Percentiles rank a stretch among this genome's conserved stretches.
Conservation (phyloP, 116 monocot species). For the Phalaenopsis hybrid region DNA sequence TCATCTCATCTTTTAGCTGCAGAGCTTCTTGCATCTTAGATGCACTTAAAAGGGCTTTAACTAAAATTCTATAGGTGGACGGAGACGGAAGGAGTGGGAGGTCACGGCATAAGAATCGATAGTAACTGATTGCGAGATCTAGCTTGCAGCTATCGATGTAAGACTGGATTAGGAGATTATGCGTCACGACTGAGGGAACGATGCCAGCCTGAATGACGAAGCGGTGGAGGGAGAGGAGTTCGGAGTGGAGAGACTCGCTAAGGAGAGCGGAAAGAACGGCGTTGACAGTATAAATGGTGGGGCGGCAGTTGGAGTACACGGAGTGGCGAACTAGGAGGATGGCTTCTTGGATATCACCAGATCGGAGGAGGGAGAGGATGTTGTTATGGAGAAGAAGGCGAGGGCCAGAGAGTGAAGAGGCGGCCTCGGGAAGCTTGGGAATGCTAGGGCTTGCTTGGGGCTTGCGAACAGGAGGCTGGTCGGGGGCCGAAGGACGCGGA, state of each 20-base stretch:
- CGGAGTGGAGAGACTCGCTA: slow-evolving; percentile 49
- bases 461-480: not conserved
- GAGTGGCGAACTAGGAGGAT: slow-evolving; percentile 76
- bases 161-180: slow-evolving; percentile 67
- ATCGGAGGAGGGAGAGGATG: slow-evolving; percentile 58
- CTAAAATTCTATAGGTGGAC: slow-evolving; percentile 69
- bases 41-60: slow-evolving; percentile 56
- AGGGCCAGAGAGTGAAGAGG: slow-evolving; percentile 45
- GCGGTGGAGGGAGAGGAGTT: slow-evolving; percentile 69
- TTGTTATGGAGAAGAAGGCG: slow-evolving; percentile 72
- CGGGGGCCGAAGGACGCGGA: slow-evolving; percentile 8
- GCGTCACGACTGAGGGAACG: slow-evolving; percentile 53
- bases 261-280: slow-evolving; percentile 68
- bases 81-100: slow-evolving; percentile 69
- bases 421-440: slow-evolving; percentile 64
- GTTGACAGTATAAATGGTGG: slow-evolving; percentile 76
- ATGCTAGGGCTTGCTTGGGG: slow-evolving; percentile 37
- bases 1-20: slow-evolving; percentile 70
- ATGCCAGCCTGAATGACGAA: slow-evolving; percentile 81
- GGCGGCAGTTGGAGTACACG: slow-evolving; percentile 91
- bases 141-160: slow-evolving; percentile 64
- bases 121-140: slow-evolving; percentile 70
- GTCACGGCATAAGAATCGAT: slow-evolving; percentile 39
- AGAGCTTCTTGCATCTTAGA: slow-evolving; percentile 43
- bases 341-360: slow-evolving; percentile 75